A percentile compares a stretch with the other conserved stretches of the same genome.
These are phyloP conservation scores for Rhodosporidiobolus odoratus DNA, from an alignment of 768 basidiomycete genomes.

Conservation along the genomic window DNA sequence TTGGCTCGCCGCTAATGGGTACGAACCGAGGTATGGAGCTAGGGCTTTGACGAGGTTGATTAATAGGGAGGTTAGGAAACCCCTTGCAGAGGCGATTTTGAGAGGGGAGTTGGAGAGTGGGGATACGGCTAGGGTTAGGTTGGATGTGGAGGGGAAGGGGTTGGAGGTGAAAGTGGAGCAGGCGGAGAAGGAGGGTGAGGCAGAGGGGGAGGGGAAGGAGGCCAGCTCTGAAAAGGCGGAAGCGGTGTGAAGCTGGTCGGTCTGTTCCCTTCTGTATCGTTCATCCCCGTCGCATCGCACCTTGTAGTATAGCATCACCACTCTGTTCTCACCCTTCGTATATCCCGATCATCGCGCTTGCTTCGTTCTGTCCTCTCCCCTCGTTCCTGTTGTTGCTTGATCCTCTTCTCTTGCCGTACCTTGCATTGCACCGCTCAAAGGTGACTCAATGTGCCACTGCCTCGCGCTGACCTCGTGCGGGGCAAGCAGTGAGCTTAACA, in stretches of 20 bases:
- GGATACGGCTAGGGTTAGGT: constrained; percentile 25
- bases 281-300: background rate
- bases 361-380: too few species aligned
- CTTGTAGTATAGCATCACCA: too few species aligned
- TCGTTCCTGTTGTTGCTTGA: too few species aligned
- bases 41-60: constrained; percentile 84
- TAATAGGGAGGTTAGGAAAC: constrained; percentile 48
- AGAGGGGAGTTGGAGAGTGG: constrained; percentile 23
- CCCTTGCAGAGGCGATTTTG: constrained; percentile 17
- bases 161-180: constrained; percentile 22
- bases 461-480: too few species aligned
- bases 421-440: too few species aligned
- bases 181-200: background rate
- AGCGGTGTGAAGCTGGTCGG: background rate
- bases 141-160: constrained; percentile 8
- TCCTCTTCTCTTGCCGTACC: too few species aligned
- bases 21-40: constrained; percentile 78
- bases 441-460: too few species aligned
- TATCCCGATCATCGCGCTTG: too few species aligned
- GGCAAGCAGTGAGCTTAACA: too few species aligned
- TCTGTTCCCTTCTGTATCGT: background rate
- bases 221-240: background rate
- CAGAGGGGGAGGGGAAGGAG: background rate
- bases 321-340: too few species aligned
- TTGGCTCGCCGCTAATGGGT: constrained; percentile 68